Base-by-base conservation (phyloP, 306 rosid genomes). In the Prunus mongolica region DNA sequence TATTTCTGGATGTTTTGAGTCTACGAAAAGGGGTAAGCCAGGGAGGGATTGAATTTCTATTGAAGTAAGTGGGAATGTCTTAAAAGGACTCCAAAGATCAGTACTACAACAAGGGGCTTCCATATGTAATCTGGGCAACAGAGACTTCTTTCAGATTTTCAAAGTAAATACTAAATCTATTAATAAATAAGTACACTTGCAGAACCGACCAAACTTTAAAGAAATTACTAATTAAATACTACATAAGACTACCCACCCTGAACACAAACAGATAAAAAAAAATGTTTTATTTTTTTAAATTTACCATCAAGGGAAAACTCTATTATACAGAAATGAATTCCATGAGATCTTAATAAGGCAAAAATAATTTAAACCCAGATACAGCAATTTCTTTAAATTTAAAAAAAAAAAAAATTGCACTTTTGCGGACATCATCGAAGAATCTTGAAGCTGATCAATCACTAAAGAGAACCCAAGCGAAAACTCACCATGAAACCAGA, bases 311-410 rank as follows among this genome's bases (percentile, higher is more conserved):
- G n/a, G 65, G 15, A 16, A 50, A 32, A 63, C 32, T 7, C 62
- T 64, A 38, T 32, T 12, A 20, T 16, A 38, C 18, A 34, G 14
- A 55, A 52, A 65, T 34, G 54, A n/a, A 76, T 66, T 61, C 24
- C 4, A 20, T 34, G 41, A 15, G 79, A 76, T 76, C 81, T 71
- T 55, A 27, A 25, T 46, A 71, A 56, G 34, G n/a, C 67, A 72
- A 65, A 64, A 50, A 49, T 5, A 28, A 28, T 61, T 16, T 1
- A 27, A 15, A 34, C 62, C 55, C 46, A 63, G 60, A 55, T 18
- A 72, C 20, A 44, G 44, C 22, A 52, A 18, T 20, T 9, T 47
- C 27, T n/a, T 28, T 66, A 19, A 6, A 49, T 6, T 4, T 5
- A 22, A 11, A 49, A 2, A 24, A 73, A 73, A 18, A 0, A 15